Evolutionary conservation across 805 yeast species (phyloP).

Genomic region (Candida dajiaensis): DNA sequence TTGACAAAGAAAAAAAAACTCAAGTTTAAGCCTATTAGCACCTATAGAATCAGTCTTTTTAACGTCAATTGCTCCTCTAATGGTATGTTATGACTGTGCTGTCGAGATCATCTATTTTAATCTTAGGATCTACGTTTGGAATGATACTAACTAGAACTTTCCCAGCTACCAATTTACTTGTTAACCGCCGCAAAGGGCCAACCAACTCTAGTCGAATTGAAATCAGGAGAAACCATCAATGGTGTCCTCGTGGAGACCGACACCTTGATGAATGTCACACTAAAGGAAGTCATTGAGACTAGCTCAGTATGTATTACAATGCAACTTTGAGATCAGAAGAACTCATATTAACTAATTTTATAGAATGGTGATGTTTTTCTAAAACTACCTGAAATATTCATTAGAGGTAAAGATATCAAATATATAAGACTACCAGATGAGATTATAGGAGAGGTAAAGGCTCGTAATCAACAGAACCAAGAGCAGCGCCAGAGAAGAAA

Average conservation of each 20-base stretch:
- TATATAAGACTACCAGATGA: constrained; percentile 71
- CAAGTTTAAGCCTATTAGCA: not conserved
- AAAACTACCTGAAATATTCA: constrained; percentile 67
- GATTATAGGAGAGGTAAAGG: constrained; percentile 70
- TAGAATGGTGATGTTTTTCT: constrained; percentile 54
- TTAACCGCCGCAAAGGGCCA: constrained; percentile 88
- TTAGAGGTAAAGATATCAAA: constrained; percentile 82
- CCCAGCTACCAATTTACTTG: constrained; percentile 82
- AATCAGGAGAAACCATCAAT: constrained; percentile 82
- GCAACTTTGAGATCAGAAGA: too few relatives aligned
- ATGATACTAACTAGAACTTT: not conserved
- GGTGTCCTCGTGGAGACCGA: constrained; percentile 86
- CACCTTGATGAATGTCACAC: constrained; percentile 91
- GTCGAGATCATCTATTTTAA: not conserved
- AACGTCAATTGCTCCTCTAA: not conserved
- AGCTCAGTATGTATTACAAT: constrained; percentile 31
- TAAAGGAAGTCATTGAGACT: constrained; percentile 67
- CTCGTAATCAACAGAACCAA: constrained; percentile 48
- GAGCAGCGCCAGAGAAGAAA: constrained; percentile 39
- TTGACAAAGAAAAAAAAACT: not conserved
- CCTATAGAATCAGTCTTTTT: not conserved
- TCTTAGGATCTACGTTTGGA: not conserved
- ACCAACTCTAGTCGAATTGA: constrained; percentile 81
- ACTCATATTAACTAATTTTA: constrained; percentile 4
- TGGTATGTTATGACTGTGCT: not conserved